Evolutionary conservation across 257 asterid genomes (phyloP), one percentile per base, ranked within the genome.

Genomic region (Scutellaria galericulata): DNA sequence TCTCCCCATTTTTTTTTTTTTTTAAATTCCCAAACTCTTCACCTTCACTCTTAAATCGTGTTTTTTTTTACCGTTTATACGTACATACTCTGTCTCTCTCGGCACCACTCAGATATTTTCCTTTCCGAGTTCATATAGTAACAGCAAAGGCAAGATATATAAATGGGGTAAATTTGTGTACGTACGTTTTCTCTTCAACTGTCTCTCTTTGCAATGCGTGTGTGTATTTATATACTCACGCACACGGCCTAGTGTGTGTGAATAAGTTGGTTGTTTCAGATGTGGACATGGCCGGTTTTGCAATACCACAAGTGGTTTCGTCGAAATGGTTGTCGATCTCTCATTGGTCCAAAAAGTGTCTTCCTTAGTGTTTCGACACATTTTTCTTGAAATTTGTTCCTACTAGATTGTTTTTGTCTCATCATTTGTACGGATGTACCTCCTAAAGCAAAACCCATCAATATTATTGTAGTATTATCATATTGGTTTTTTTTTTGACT

Each of bases 291-390:
- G 14, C 77, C 45, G 78, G 81, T 77, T 0, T 82, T 51, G 12
- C 0, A 22, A 89, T 77, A 87, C 92, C 85, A 4, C 67, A 1
- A 7, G 78, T 82, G 78, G 91, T 79, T 89, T 87, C 44, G 75
- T 71, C 83, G 51, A 81, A 64, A 35, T 15, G 7, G 93, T 78
- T 91, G 96, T 91, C 97, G 81, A 82, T 0, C 50, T 73, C 4
- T 86, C 40, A 91, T 84, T 91, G 95, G 97, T 53, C 22, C 53
- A 22, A 22, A n/a, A n/a, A n/a, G n/a, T n/a, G n/a, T n/a, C 18
- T 18, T 24, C 2, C 27, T 24, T 2, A 1, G 37, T 31, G 0
- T 31, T 31, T 31, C 5, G 37, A 3, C 37, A 31, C 37, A 3
- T 31, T 0, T 31, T 31, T 31, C 37, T 31, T 31, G 0, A 2